Evolutionary conservation across 192 early-diverging fungal genomes (phyloP), one percentile per base, ranked within the genome.

Genomic region (Linnemannia exigua): DNA sequence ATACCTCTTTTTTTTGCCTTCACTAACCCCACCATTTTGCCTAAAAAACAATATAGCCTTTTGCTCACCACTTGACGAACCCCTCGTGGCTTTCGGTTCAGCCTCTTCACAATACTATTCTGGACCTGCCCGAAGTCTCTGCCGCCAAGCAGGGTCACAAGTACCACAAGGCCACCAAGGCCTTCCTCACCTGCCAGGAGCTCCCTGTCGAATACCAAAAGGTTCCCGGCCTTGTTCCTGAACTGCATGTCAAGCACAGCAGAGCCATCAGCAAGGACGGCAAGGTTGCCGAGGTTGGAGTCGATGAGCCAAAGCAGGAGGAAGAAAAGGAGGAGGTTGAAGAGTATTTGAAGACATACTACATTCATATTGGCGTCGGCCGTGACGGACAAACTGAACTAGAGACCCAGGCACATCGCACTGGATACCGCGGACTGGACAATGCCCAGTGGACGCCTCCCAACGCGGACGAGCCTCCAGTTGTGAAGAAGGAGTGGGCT

Each of bases 181-280:
- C 70, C 3, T 48, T 72, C n/a, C 16, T 86, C 36, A 50, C 79
- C 50, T 86, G 74, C 70, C 81, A 89, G 41, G 86, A 88, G 50
- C 81, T 93, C 33, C 92, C 92, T 25, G 92, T 93, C 8, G 92
- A 92, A 76, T 93, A 93, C 69, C 87, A 72, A 41, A 89, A 88
- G 19, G 88, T 93, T 0, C 76, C 87, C 14, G 79, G 75, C 16
- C 54, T 84, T 16, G 63, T 93, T 15, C 90, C 90, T 35, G 79
- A 47, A 37, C 46, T 91, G 38, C 91, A 92, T 72, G 68, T 19
- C 36, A 37, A 48, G 67, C 71, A 78, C 31, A 67, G 31, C 44
- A 71, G 50, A 17, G 54, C 44, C 22, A 25, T 25, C 47, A 17
- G 44, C 46, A 31, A 37, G 28, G 19, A 2, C 20, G 28, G n/a